Percentiles rank a stretch among this genome's conserved stretches.
Evolutionary conservation across 2,329 filamentous ascomycete species (phyloP).

Genomic region (Lecanicillium sp.): DNA sequence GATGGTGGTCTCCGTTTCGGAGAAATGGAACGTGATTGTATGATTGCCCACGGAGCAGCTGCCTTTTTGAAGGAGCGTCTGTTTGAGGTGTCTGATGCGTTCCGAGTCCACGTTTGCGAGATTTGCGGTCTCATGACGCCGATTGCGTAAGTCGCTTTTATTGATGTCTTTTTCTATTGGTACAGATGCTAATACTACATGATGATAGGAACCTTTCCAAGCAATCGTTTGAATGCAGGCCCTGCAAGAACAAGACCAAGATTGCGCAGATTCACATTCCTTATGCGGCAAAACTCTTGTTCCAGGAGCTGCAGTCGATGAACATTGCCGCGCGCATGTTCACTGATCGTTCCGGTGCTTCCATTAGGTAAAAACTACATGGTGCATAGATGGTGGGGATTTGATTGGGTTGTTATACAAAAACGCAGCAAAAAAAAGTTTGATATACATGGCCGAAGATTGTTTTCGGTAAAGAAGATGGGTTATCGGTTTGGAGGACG

Average conservation of each 20-base stretch:
- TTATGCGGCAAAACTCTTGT: constrained; percentile 94
- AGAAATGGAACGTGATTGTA: constrained; percentile 99
- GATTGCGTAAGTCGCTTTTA: constrained; percentile 72
- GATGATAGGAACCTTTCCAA: constrained; percentile 75
- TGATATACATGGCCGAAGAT: constrained; percentile 2
- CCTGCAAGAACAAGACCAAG: constrained; percentile 98
- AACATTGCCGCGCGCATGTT: constrained; percentile 98
- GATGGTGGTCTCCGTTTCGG: constrained; percentile 98
- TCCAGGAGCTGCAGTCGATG: constrained; percentile 97
- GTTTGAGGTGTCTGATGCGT: constrained; percentile 96
- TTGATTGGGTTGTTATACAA: neutral
- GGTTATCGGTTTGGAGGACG: too few relatives aligned
- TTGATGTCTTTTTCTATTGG: neutral
- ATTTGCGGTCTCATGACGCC: constrained; percentile 98
- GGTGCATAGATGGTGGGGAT: neutral
- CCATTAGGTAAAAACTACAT: constrained; percentile 51
- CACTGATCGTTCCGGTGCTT: constrained; percentile 72
- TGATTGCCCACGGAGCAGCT: constrained; percentile 98
- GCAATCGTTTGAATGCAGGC: constrained; percentile 91
- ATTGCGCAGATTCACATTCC: constrained; percentile 98
- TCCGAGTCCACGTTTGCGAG: constrained; percentile 96
- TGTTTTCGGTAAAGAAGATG: neutral
- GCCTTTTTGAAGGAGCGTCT: constrained; percentile 95
- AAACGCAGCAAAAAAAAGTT: neutral
- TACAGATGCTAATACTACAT: constrained; percentile 23